Percentiles rank a stretch among this genome's conserved stretches.
phyloP scores from a whole-genome alignment of 805 yeast genomes.

The Barnettozyma salicaria region DNA sequence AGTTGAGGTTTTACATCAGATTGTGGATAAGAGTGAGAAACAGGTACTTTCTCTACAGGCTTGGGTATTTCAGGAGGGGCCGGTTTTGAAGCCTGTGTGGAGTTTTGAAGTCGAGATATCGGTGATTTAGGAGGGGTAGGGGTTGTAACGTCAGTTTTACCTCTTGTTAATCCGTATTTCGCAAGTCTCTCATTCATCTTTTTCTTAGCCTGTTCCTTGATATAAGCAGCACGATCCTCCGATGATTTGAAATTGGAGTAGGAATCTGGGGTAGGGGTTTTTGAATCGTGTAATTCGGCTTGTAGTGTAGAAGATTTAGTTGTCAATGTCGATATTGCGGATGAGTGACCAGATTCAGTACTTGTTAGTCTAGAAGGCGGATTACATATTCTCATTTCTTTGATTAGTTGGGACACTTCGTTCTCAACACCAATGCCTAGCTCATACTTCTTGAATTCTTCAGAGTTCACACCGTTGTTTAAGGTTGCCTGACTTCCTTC shows the following conservation, averaged over 20 bases:
- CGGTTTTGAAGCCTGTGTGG: too few relatives aligned
- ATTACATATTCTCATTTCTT: slow-evolving; percentile 37
- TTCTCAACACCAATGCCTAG: slow-evolving; percentile 71
- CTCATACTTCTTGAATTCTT: slow-evolving; percentile 70
- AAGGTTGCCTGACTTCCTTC: slow-evolving; percentile 33
- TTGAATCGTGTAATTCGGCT: slow-evolving; percentile 11
- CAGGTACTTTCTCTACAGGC: not conserved
- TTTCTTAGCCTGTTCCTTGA: slow-evolving; percentile 75
- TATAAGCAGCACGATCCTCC: slow-evolving; percentile 69
- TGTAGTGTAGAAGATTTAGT: slow-evolving; percentile 3
- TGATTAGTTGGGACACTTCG: slow-evolving; percentile 59
- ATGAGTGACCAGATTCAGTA: not conserved
- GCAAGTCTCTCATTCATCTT: slow-evolving; percentile 85
- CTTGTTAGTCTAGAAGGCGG: slow-evolving; percentile 4
- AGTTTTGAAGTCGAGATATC: too few relatives aligned
- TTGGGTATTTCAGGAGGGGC: slow-evolving; percentile 10
- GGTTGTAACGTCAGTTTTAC: slow-evolving; percentile 19
- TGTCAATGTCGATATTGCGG: slow-evolving; percentile 14
- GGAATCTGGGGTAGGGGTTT: slow-evolving; percentile 22
- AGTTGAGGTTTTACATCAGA: not conserved
- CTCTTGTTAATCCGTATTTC: slow-evolving; percentile 60
- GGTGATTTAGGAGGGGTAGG: slow-evolving; percentile 17
- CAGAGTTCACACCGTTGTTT: slow-evolving; percentile 32
- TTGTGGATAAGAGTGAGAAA: not conserved
- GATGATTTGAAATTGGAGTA: slow-evolving; percentile 37